Percentiles rank a stretch among this genome's conserved stretches.
Conservation (phyloP, 352 stramenopile species). For the Globisporangium cylindrosporum region DNA sequence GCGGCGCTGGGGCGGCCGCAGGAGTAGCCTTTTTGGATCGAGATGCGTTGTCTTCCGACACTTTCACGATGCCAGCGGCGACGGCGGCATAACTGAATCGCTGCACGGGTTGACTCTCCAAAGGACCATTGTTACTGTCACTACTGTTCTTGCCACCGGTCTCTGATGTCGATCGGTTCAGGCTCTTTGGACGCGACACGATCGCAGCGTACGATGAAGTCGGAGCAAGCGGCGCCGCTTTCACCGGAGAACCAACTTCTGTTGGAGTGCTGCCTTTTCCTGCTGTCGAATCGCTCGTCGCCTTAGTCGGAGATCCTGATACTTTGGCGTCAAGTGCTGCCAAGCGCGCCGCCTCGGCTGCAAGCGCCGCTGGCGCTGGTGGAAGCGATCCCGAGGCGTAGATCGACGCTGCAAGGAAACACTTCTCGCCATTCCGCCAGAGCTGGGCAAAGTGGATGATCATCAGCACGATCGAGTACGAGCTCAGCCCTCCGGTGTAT, state of each 20-base stretch:
- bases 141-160: slow-evolving; percentile 16
- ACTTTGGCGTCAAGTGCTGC: slow-evolving; percentile 13
- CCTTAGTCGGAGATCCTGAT: neutral
- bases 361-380: slow-evolving; percentile 27
- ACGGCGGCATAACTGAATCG: slow-evolving; percentile 74
- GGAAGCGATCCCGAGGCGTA: slow-evolving; percentile 63
- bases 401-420: slow-evolving; percentile 54
- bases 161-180: slow-evolving; percentile 28
- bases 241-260: slow-evolving; percentile 11
- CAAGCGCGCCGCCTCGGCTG: slow-evolving; percentile 20
- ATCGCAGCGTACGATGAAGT: slow-evolving; percentile 67
- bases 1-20: slow-evolving; percentile 23
- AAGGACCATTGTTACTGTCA: neutral
- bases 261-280: slow-evolving; percentile 12
- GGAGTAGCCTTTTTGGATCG: neutral
- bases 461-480: slow-evolving; percentile 93
- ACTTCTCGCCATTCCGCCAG: slow-evolving; percentile 48
- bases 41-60: slow-evolving; percentile 18
- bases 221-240: slow-evolving; percentile 8
- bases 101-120: slow-evolving; percentile 19
- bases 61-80: slow-evolving; percentile 59
- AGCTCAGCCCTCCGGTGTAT: slow-evolving; percentile 89
- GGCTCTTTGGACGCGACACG: slow-evolving; percentile 30
- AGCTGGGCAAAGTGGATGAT: slow-evolving; percentile 85
- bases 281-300: neutral